Base-by-base conservation (phyloP, 1,139 yeast genomes). In the Zygosaccharomyces pseudobailii region DNA sequence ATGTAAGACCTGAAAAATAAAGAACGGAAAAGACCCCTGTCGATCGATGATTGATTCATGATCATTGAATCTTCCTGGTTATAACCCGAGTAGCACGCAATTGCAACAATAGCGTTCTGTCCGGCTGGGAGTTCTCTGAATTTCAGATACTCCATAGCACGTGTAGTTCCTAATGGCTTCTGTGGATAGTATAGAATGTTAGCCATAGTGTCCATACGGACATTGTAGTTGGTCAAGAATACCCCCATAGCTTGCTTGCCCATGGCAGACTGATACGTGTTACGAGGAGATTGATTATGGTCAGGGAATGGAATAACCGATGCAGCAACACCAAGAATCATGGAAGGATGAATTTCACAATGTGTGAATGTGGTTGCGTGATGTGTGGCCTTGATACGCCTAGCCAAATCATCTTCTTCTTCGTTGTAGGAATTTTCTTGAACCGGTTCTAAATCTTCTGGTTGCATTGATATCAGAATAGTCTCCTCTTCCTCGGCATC, bases 171-270 rank as follows among this genome's bases (percentile, higher is more conserved):
- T 65, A 92, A 74, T n/a, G 99, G 98, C 69, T 92, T 94, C 69
- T 92, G 99, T 39, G 99, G 99, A 63, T 92, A 92, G 66, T 94
- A 94, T 57, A 92, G 76, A 62, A 92, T 90, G 62, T 92, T 92
- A 13, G 98, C 97, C 98, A 94, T 92, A 3, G 98, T 92, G 71
- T 92, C 99, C 98, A 92, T 92, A 73, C 99, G 87, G 44, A 90
- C 96, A 47, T 86, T 80, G 67, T 92, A 94, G 65, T 92, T 92
- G 4, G 98, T 92, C 63, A 92, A 77, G 70, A 88, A 90, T n/a
- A 94, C 98, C 66, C 99, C 99, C 98, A 92, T 92, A 51, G 99
- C 99, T 73, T 92, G 99, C 71, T 92, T 92, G 81, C 98, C 98
- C 98, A 92, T 92, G 55, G 98, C 98, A 66, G 96, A 89, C 74